Percentiles rank a stretch among this genome's conserved stretches.
These are phyloP conservation scores for Colletotrichum lindemuthianum DNA, from an alignment of 2,329 filamentous ascomycete species.

Conservation along the genomic window DNA sequence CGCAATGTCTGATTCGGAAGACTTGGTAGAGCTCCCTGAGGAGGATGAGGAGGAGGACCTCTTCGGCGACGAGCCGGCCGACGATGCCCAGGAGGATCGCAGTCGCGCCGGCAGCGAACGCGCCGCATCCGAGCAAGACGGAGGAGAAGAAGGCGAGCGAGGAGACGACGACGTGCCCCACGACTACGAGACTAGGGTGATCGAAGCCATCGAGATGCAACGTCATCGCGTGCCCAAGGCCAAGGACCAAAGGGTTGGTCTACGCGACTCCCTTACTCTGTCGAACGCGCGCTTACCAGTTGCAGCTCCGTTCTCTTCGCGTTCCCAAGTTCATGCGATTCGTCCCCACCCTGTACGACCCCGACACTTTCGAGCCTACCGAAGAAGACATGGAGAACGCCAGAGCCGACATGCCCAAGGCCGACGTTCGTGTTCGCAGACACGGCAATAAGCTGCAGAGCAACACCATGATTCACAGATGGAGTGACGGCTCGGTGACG, in stretches of 20 bases:
- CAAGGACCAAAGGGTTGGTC: slow-evolving; percentile 73
- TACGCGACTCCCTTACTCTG: background rate
- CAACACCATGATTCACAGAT: slow-evolving; percentile 78
- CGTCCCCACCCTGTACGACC: slow-evolving; percentile 73
- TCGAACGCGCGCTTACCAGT: slow-evolving; percentile 8
- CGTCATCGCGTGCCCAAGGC: slow-evolving; percentile 77
- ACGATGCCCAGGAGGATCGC: slow-evolving; percentile 71
- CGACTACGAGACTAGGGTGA: slow-evolving; percentile 59
- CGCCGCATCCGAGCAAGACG: slow-evolving; percentile 62
- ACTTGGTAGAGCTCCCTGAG: slow-evolving; percentile 58
- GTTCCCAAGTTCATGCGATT: slow-evolving; percentile 79
- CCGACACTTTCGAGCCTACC: slow-evolving; percentile 71
- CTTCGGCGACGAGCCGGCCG: slow-evolving; percentile 66
- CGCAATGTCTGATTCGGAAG: slow-evolving; percentile 67
- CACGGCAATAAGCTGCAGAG: slow-evolving; percentile 76
- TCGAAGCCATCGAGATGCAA: slow-evolving; percentile 72
- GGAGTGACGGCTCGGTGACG: slow-evolving; percentile 83
- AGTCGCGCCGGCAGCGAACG: slow-evolving; percentile 70
- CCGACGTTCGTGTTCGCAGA: slow-evolving; percentile 75
- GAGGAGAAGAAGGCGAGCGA: slow-evolving; percentile 55
- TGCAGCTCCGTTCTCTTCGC: slow-evolving; percentile 75
- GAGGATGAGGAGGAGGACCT: slow-evolving; percentile 70
- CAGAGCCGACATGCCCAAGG: slow-evolving; percentile 65
- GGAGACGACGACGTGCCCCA: slow-evolving; percentile 50
- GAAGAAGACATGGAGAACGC: slow-evolving; percentile 65